These are phyloP conservation scores for Leptographium galeiforme DNA, from an alignment of 2,329 filamentous ascomycete species.

Conservation along the genomic window DNA sequence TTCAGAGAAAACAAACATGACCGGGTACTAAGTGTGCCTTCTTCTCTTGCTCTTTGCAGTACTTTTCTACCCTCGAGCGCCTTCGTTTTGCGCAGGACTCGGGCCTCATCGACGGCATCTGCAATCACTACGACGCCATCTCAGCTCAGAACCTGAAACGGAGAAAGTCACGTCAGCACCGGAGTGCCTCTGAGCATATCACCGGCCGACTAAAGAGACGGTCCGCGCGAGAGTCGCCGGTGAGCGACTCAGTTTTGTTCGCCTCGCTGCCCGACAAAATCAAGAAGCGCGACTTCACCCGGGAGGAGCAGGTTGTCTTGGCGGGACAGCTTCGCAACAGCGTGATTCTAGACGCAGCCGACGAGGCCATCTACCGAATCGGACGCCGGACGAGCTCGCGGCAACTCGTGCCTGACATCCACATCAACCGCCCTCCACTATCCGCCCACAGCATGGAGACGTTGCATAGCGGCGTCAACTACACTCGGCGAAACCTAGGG, in stretches of 20 bases:
- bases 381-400: conserved; percentile 24
- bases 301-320: conserved; percentile 54
- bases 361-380: conserved; percentile 41
- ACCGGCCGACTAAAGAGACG: conserved; percentile 17
- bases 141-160: conserved; percentile 16
- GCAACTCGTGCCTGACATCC: conserved; percentile 17
- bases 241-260: conserved; percentile 53
- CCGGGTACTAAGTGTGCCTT: conserved; percentile 11
- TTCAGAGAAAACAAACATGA: neutral
- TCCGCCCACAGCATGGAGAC: conserved; percentile 9
- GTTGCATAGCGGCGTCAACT: neutral
- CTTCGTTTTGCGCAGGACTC: conserved; percentile 46
- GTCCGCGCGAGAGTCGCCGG: conserved; percentile 17
- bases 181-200: conserved; percentile 18
- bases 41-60: conserved; percentile 29
- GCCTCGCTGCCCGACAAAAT: conserved; percentile 59
- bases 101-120: conserved; percentile 20
- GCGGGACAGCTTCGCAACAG: conserved; percentile 32
- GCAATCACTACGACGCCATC: conserved; percentile 23
- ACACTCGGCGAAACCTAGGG: neutral
- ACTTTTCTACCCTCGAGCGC: conserved; percentile 61
- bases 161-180: conserved; percentile 16
- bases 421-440: conserved; percentile 11
- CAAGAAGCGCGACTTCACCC: conserved; percentile 54
- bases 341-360: conserved; percentile 26